Conservation (phyloP, 192 early-diverging fungal species). For the Paraglomus brasilianum region DNA sequence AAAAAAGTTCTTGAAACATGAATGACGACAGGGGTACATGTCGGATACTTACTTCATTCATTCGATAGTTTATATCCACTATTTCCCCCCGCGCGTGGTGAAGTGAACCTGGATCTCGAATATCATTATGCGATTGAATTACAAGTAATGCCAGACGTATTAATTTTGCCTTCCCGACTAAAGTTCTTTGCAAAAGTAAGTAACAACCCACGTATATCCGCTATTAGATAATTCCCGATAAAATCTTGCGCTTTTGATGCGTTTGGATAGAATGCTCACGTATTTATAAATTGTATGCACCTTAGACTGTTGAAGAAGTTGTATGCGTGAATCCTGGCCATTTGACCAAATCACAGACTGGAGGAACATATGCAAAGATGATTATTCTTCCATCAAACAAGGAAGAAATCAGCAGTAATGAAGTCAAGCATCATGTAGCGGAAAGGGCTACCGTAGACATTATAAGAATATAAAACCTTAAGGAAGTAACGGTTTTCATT, state of each 20-base stretch:
- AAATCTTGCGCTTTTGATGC: not conserved
- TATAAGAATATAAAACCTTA: no score
- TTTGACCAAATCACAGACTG: conserved; percentile 62
- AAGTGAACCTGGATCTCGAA: conserved; percentile 37
- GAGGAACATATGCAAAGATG: conserved; percentile 83
- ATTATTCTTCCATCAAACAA: conserved; percentile 61
- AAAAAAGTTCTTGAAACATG: not conserved
- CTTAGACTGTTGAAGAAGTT: conserved; percentile 63
- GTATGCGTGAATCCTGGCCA: conserved; percentile 85
- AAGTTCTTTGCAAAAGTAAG: conserved; percentile 64
- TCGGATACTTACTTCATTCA: not conserved
- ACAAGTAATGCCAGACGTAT: conserved; percentile 73
- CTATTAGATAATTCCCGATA: not conserved
- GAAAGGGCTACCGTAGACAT: no score
- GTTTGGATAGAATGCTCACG: not conserved
- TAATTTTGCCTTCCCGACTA: conserved; percentile 77
- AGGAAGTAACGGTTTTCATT: no score
- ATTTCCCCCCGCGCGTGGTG: conserved; percentile 55
- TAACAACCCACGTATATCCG: not conserved
- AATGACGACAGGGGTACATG: not conserved
- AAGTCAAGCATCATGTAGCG: no score
- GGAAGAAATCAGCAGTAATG: no score
- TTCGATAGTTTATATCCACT: conserved; percentile 78
- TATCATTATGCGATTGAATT: conserved; percentile 45
- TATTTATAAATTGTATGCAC: not conserved